phyloP scores from a whole-genome alignment of 2,329 filamentous ascomycete genomes.

The Aspergillus chevalieri region DNA sequence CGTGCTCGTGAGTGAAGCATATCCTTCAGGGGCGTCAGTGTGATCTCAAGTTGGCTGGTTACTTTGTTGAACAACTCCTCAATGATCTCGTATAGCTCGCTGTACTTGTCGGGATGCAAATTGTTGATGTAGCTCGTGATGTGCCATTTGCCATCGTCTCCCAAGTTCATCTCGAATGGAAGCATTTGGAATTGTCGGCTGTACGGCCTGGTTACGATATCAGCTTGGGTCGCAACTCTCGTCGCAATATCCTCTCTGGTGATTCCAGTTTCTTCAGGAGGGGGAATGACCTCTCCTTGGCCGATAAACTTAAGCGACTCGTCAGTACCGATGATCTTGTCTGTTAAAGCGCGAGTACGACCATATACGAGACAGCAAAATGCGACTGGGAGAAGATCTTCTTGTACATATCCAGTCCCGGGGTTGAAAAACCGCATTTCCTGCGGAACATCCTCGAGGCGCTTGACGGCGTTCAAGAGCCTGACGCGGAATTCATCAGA shows the following conservation, averaged over 20 bases:
- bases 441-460: conserved; percentile 46
- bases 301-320: conserved; percentile 19
- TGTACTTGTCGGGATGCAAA: conserved; percentile 34
- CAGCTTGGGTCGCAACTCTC: conserved; percentile 22
- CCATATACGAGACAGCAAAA: conserved; percentile 51
- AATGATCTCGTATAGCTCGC: conserved; percentile 32
- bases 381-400: conserved; percentile 60
- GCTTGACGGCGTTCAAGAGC: conserved; percentile 40
- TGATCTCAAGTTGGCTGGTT: conserved; percentile 21
- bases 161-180: conserved; percentile 34
- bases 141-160: conserved; percentile 19
- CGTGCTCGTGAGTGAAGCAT: conserved; percentile 26
- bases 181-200: conserved; percentile 43
- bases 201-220: conserved; percentile 23
- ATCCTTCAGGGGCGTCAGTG: conserved; percentile 26
- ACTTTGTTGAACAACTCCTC: conserved; percentile 30
- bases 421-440: conserved; percentile 58
- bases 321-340: conserved; percentile 20
- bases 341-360: conserved; percentile 22
- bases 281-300: conserved; percentile 18
- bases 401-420: conserved; percentile 47
- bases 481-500: conserved; percentile 31
- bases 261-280: conserved; percentile 23
- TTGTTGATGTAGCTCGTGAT: conserved; percentile 44
- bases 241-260: conserved; percentile 26